phyloP scores from a whole-genome alignment of 2,329 filamentous ascomycete genomes.

The Epichloe sp. region DNA sequence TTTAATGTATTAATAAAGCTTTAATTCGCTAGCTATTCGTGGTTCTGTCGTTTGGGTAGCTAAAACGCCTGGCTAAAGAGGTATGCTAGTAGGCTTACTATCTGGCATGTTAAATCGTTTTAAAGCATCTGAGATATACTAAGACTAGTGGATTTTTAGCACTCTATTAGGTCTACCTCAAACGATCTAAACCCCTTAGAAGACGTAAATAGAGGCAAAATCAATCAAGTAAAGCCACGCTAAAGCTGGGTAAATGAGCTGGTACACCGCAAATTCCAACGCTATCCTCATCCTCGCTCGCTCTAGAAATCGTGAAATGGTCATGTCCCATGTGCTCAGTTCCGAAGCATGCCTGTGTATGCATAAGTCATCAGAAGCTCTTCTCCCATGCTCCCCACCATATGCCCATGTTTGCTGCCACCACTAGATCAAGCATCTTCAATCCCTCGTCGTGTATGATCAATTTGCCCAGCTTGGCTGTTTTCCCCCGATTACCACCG shows the following conservation, averaged over 20 bases:
- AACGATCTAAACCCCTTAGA: too few relatives aligned
- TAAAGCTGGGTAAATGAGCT: not conserved
- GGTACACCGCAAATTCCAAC: not conserved
- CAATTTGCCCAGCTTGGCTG: slow-evolving; percentile 86
- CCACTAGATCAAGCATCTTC: slow-evolving; percentile 89
- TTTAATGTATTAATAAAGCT: too few relatives aligned
- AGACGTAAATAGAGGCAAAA: too few relatives aligned
- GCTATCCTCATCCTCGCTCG: not conserved
- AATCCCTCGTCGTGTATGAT: slow-evolving; percentile 80
- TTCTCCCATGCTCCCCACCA: slow-evolving; percentile 86
- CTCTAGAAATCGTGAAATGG: not conserved
- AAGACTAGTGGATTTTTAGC: too few relatives aligned
- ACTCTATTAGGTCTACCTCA: too few relatives aligned
- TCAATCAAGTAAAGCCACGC: not conserved
- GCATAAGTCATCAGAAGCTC: slow-evolving; percentile 20
- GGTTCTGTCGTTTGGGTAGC: too few relatives aligned
- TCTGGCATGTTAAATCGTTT: too few relatives aligned
- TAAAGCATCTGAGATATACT: too few relatives aligned
- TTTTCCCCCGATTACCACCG: slow-evolving; percentile 67
- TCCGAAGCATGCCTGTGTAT: not conserved
- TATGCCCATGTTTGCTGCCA: slow-evolving; percentile 80
- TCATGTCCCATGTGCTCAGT: too few relatives aligned
- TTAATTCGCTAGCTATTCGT: too few relatives aligned
- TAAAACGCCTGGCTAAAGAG: too few relatives aligned
- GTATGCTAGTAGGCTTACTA: too few relatives aligned